Base-by-base conservation (phyloP, 164 flowering plant species). In the Liquidambar formosana region DNA sequence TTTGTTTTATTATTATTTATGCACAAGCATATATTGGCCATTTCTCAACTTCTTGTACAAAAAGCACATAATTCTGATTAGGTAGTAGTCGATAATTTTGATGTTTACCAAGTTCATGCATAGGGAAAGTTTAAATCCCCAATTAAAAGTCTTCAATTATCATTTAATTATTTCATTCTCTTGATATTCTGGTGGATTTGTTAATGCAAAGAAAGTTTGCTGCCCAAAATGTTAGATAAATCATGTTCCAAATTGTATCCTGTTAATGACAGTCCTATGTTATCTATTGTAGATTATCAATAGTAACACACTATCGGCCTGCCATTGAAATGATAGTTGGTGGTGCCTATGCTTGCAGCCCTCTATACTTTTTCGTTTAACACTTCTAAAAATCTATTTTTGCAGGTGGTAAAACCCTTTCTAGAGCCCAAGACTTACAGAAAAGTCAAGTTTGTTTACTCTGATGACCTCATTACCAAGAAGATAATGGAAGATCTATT, bases 381-480 rank as follows among this genome's bases (percentile, higher is more conserved):
- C 45, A 38, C 43, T 43, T 28, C 27, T 46, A 18, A 28, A 1
- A 25, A 53, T 66, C 4, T 51, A 13, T 46, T 41, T 15, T 63
- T 82, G 77, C 86, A 94, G 98, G 70, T 89, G 67, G 96, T 80
- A 65, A 94, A 94, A 76, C 94, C 97, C 8, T 92, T 94, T 75
- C 76, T 94, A 46, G 97, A 94, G 81, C 91, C 91, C 15, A 92
- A 90, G 80, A 92, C 97, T 21, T 69, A 57, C 64, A 80, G 75
- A 60, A 94, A 94, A 80, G 97, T 94, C 43, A 92, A 92, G 77
- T 94, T 94, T 81, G 92, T 83, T 56, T 92, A 92, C 79, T 78
- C 96, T 13, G 83, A 90, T 51, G 90, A 90, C 70, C 76, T 41
- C 14, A 80, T 67, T 75, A 57, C 85, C 63, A 84, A 74, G 81